Percentiles rank a stretch among this genome's conserved stretches.
phyloP scores from a whole-genome alignment of 305 asterid genomes.

The Fraxinus angustifolia region DNA sequence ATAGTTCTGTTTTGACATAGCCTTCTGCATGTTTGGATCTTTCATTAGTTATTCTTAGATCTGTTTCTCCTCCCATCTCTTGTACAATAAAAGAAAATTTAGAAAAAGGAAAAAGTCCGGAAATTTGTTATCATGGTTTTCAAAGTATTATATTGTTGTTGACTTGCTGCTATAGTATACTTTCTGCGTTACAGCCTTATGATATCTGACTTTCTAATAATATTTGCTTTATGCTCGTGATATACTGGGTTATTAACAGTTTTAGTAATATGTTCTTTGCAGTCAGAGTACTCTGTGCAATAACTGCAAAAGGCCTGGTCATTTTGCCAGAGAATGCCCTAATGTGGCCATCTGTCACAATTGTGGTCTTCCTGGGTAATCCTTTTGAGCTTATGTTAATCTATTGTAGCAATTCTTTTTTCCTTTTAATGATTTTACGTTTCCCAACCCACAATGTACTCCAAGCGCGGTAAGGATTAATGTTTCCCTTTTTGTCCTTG shows the following conservation, averaged over 20 bases:
- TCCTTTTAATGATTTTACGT: not conserved
- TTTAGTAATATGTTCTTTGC: not conserved
- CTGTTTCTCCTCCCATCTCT: not conserved
- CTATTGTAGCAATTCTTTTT: not conserved
- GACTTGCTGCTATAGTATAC: not conserved
- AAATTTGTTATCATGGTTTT: not conserved
- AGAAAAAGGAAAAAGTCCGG: not conserved
- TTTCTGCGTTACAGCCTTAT: not conserved
- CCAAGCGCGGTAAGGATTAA: not conserved
- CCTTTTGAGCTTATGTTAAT: not conserved
- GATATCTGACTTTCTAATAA: not conserved
- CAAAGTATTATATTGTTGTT: not conserved
- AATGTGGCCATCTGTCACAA: constrained; percentile 36
- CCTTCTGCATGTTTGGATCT: not conserved
- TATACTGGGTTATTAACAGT: not conserved
- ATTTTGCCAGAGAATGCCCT: constrained; percentile 39
- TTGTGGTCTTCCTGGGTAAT: constrained; percentile 39
- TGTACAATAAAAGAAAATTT: not conserved
- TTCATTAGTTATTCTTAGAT: not conserved
- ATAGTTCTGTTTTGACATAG: not conserved
- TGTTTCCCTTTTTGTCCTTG: not conserved
- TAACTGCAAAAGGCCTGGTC: constrained; percentile 42
- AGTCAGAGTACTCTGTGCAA: constrained; percentile 36
- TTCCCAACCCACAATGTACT: not conserved
- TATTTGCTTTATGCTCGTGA: not conserved